Evolutionary conservation across 805 yeast species (phyloP).

Genomic region (Metschnikowia henanensis): DNA sequence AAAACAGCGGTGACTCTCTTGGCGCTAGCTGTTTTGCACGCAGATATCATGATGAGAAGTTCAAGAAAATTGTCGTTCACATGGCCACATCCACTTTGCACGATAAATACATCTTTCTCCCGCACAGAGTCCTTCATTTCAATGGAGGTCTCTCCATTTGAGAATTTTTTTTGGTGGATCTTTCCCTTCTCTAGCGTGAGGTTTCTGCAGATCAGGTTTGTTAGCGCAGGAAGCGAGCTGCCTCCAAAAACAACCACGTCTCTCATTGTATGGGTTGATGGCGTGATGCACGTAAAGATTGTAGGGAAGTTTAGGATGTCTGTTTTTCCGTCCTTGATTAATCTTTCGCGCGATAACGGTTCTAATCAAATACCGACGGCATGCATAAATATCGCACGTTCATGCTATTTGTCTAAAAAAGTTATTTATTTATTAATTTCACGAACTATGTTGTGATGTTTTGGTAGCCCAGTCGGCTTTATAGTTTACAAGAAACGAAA

Average conservation of each 20-base stretch:
- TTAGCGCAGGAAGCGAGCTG: slow-evolving; percentile 79
- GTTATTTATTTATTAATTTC: too few species aligned
- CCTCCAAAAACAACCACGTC: slow-evolving; percentile 91
- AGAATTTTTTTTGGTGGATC: slow-evolving; percentile 60
- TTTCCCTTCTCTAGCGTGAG: slow-evolving; percentile 73
- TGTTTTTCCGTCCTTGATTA: slow-evolving; percentile 1
- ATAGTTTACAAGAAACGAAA: too few species aligned
- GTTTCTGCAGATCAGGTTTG: slow-evolving; percentile 71
- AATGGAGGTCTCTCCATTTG: slow-evolving; percentile 94
- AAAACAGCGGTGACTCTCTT: slow-evolving; percentile 84
- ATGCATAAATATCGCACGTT: too few species aligned
- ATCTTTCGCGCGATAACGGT: slow-evolving; percentile 3
- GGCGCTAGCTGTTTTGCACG: slow-evolving; percentile 91
- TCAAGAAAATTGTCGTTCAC: slow-evolving; percentile 88
- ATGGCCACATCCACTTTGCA: slow-evolving; percentile 84
- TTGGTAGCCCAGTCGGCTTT: too few species aligned
- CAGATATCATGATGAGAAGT: slow-evolving; percentile 79
- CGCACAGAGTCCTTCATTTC: slow-evolving; percentile 86
- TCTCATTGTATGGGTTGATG: slow-evolving; percentile 50
- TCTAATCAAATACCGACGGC: too few species aligned
- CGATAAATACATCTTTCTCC: slow-evolving; percentile 92
- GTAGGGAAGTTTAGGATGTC: background rate
- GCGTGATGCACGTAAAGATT: background rate
- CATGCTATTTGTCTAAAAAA: too few species aligned
- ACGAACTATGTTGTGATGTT: too few species aligned